phyloP scores from a whole-genome alignment of 345 rosid genomes.

The Gossypium rotundifolium region DNA sequence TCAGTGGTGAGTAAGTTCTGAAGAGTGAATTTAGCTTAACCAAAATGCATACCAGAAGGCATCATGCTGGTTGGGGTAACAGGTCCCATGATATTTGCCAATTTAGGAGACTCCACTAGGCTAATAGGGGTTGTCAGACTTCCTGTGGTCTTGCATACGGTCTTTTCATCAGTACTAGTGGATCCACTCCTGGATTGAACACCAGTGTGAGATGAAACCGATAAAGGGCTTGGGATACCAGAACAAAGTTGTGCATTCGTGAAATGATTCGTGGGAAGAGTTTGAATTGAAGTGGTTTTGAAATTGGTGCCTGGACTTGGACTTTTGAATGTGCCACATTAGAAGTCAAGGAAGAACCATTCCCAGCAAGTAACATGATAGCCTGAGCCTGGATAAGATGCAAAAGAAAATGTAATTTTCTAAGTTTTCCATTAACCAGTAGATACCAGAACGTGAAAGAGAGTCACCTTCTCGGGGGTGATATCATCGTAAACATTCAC shows the following conservation, averaged over 20 bases:
- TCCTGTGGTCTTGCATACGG: conserved; percentile 32
- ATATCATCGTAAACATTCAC: conserved; percentile 67
- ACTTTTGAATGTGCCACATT: conserved; percentile 25
- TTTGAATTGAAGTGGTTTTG: conserved; percentile 22
- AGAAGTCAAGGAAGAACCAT: conserved; percentile 30
- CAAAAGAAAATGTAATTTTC: neutral
- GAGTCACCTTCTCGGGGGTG: conserved; percentile 63
- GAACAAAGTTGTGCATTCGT: conserved; percentile 29
- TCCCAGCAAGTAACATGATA: conserved; percentile 75
- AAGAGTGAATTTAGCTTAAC: neutral
- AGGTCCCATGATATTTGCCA: conserved; percentile 22
- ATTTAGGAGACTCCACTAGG: conserved; percentile 34
- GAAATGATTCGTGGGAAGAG: conserved; percentile 23
- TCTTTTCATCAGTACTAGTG: conserved; percentile 36
- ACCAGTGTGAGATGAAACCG: conserved; percentile 54
- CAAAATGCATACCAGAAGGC: conserved; percentile 49
- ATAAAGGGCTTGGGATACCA: conserved; percentile 39
- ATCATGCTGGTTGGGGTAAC: conserved; percentile 30
- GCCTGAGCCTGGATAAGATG: conserved; percentile 66
- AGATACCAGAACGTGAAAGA: neutral
- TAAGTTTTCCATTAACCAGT: neutral
- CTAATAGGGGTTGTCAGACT: conserved; percentile 23
- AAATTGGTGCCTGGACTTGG: conserved; percentile 32
- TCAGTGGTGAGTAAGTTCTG: neutral
- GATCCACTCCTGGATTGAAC: conserved; percentile 40